phyloP scores from a whole-genome alignment of 78 protist species.

The Dictyostelium capitatum region DNA sequence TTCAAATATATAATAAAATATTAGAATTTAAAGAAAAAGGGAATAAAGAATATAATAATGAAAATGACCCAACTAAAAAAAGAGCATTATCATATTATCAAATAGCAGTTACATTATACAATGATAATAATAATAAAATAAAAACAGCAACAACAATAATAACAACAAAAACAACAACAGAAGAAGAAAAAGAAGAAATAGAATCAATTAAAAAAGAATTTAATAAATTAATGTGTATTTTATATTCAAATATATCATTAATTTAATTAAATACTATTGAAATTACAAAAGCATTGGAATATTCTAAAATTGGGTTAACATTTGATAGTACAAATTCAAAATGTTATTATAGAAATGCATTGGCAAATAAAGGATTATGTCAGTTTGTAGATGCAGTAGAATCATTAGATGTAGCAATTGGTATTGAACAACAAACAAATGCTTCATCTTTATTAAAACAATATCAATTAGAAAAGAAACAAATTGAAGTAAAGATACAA shows the following conservation, averaged over 20 bases:
- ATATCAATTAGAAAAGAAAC: not conserved
- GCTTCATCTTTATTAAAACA: not conserved
- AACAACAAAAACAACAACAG: too few species aligned
- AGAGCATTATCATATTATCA: too few species aligned
- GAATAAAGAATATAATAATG: too few species aligned
- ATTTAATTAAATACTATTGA: not conserved
- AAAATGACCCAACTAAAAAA: too few species aligned
- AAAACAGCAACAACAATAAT: too few species aligned
- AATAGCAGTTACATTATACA: too few species aligned
- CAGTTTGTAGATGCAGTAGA: not conserved
- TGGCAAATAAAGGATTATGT: not conserved
- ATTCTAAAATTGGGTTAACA: not conserved
- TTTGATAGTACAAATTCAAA: constrained; percentile 18
- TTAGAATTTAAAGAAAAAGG: too few species aligned
- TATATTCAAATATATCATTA: not conserved
- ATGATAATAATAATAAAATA: too few species aligned
- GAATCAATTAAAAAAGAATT: not conserved
- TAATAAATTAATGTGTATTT: not conserved
- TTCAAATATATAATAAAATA: too few species aligned
- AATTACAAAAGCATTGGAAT: not conserved
- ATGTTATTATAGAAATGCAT: constrained; percentile 7
- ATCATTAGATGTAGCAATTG: not conserved
- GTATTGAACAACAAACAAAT: not conserved
- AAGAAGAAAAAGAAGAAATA: too few species aligned
- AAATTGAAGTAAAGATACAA: not conserved